A percentile compares a stretch with the other conserved stretches of the same genome.
Conservation (phyloP, 1,284 basidiomycete species). For the Tilletia indica region DNA sequence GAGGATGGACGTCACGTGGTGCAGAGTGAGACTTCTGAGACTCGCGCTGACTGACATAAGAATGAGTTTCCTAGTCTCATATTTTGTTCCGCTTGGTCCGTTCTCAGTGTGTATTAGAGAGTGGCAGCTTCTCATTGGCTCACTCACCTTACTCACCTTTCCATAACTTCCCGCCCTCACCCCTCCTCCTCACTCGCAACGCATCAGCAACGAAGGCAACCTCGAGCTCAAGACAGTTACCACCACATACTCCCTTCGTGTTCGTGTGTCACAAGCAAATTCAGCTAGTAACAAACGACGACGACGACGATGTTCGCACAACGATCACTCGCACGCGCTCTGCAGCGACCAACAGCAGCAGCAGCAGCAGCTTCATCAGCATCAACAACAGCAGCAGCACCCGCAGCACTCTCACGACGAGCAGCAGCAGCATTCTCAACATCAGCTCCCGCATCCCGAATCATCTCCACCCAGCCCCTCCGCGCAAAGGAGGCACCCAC, state of each 20-base stretch:
- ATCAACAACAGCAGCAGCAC: background rate
- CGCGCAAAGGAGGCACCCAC: slow-evolving; percentile 75
- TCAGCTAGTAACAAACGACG: background rate
- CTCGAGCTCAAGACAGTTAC: background rate
- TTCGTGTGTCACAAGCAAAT: no score
- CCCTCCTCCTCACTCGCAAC: background rate
- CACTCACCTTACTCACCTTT: no score
- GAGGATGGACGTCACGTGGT: no score
- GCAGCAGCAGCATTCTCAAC: slow-evolving; percentile 30
- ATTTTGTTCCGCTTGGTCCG: no score
- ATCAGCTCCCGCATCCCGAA: slow-evolving; percentile 57
- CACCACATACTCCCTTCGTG: no score
- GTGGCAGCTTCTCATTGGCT: no score
- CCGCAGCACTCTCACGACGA: background rate
- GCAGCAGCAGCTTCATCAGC: background rate
- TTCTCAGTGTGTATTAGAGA: no score
- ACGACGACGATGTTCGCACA: slow-evolving; percentile 13
- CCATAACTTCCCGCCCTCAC: background rate
- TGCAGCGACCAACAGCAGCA: background rate
- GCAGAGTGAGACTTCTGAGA: no score
- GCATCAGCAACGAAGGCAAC: background rate
- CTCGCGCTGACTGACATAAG: no score
- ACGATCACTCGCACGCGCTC: slow-evolving; percentile 9
- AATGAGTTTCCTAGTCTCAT: no score
- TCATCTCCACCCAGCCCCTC: slow-evolving; percentile 73